Conservation (phyloP, 1,284 basidiomycete species). For the Irpex rosettiformis region DNA sequence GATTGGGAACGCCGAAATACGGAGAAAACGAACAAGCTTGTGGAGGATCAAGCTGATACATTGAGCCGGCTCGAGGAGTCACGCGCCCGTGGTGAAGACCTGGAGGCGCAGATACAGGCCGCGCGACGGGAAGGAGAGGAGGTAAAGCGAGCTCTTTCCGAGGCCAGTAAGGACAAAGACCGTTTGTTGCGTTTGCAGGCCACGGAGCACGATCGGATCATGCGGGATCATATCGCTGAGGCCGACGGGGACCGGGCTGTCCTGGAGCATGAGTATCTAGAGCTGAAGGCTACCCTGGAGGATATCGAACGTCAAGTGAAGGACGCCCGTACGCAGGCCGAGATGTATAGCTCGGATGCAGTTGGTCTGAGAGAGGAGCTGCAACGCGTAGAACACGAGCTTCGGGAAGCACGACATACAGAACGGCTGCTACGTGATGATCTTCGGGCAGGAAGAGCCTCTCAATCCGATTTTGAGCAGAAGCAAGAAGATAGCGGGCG, state of each 20-base stretch:
- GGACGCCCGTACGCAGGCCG: slow-evolving; percentile 53
- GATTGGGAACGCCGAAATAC: slow-evolving; percentile 64
- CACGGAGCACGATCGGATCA: slow-evolving; percentile 77
- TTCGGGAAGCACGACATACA: slow-evolving; percentile 57
- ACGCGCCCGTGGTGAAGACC: slow-evolving; percentile 64
- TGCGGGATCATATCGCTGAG: slow-evolving; percentile 87
- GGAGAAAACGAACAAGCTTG: slow-evolving; percentile 57
- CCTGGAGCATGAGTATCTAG: slow-evolving; percentile 81
- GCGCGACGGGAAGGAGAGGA: slow-evolving; percentile 66
- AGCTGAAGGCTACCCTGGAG: slow-evolving; percentile 64
- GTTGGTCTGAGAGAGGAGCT: slow-evolving; percentile 68
- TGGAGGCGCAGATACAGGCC: slow-evolving; percentile 67
- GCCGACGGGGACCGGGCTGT: slow-evolving; percentile 90
- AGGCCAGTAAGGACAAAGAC: slow-evolving; percentile 73
- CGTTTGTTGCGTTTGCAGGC: slow-evolving; percentile 70
- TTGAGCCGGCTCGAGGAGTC: slow-evolving; percentile 73
- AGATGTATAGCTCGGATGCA: slow-evolving; percentile 61
- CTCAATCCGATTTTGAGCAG: slow-evolving; percentile 65
- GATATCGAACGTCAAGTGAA: slow-evolving; percentile 57
- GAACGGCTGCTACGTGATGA: slow-evolving; percentile 65
- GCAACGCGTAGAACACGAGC: slow-evolving; percentile 64
- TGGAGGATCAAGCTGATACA: slow-evolving; percentile 71
- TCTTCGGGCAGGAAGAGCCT: slow-evolving; percentile 53
- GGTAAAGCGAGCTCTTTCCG: slow-evolving; percentile 62
- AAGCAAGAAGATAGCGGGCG: slow-evolving; percentile 56